Evolutionary conservation across 164 flowering plant genomes (phyloP), one percentile per base, ranked within the genome.

Genomic region (Vitis amurensis): DNA sequence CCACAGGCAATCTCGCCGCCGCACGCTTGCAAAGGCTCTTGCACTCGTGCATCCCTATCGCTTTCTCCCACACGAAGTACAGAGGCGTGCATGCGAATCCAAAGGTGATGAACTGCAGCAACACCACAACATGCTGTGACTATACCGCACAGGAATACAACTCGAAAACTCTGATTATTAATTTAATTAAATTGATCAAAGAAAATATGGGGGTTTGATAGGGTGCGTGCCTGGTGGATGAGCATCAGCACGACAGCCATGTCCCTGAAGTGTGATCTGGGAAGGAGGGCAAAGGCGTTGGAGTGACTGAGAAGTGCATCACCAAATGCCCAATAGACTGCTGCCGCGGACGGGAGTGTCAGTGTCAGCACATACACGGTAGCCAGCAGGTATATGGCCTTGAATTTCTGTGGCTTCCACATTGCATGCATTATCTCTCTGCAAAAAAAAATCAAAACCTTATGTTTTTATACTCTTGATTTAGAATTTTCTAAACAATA

Each of bases 401-500:
- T 94, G 80, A 94, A 94, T 78, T 90, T 94, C 71, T 90, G 97
- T 0, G 99, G 98, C 83, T 89, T 92, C 97, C 97, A 94, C 98
- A 94, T 94, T 9, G 98, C 98, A 67, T 94, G 97, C 98, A 94
- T 94, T 3, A 94, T 87, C 76, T 94, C 98, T 66, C 98, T 94
- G 93, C 72, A 49, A 12, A 17, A 51, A 17, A 51, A 8, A 61
- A 16, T 56, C 31, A 15, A 55, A 48, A 15, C 50, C 31, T 11
- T 29, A 4, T 37, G 44, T 37, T 37, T 37, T 37, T 1, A 37
- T 37, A 37, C 44, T 4, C 44, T 37, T 37, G 5, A 23, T 23
- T 23, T 23, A 23, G 27, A 23, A 23, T 23, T 23, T 23, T 23
- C 27, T 23, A 23, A 23, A 23, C 27, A 23, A 23, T 23, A 23